Percentiles rank a stretch among this genome's conserved stretches.
Evolutionary conservation across 768 basidiomycete species (phyloP).

Genomic region (Rhizopogon roseolus): DNA sequence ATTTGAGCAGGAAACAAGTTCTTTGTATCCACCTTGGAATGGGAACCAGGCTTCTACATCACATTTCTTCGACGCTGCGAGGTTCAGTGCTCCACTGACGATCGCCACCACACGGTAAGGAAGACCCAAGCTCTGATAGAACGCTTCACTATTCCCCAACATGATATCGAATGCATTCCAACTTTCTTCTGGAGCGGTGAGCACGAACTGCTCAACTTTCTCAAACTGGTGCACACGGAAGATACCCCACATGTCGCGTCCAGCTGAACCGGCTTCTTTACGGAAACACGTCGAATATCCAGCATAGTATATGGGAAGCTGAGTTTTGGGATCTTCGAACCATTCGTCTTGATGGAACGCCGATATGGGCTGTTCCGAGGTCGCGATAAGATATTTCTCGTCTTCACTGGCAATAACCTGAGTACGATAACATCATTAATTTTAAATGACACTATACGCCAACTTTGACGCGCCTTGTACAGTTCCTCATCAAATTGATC

Average conservation of each 20-base stretch:
- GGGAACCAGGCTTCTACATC: slow-evolving; percentile 99
- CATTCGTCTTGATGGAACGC: slow-evolving; percentile 95
- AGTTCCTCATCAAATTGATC: slow-evolving; percentile 98
- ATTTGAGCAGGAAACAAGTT: slow-evolving; percentile 96
- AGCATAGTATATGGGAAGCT: slow-evolving; percentile 89
- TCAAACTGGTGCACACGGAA: slow-evolving; percentile 99
- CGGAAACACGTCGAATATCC: slow-evolving; percentile 96
- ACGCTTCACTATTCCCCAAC: slow-evolving; percentile 85
- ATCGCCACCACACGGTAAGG: slow-evolving; percentile 93
- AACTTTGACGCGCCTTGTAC: slow-evolving; percentile 70
- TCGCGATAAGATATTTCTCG: slow-evolving; percentile 98
- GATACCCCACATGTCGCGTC: slow-evolving; percentile 99
- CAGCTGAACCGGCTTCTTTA: slow-evolving; percentile 96
- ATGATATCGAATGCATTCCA: slow-evolving; percentile 93
- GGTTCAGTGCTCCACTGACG: slow-evolving; percentile 93
- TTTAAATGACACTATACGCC: not conserved
- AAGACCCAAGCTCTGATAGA: slow-evolving; percentile 92
- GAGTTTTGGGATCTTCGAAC: slow-evolving; percentile 89
- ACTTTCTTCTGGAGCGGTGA: slow-evolving; percentile 92
- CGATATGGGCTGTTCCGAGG: slow-evolving; percentile 98
- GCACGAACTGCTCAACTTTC: slow-evolving; percentile 96
- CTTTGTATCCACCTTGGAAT: slow-evolving; percentile 94
- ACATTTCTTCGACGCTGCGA: slow-evolving; percentile 95
- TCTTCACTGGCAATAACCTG: slow-evolving; percentile 86
- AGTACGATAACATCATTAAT: not conserved